phyloP scores from a whole-genome alignment of 495 filamentous ascomycete species.

The Echria macrotheca region DNA sequence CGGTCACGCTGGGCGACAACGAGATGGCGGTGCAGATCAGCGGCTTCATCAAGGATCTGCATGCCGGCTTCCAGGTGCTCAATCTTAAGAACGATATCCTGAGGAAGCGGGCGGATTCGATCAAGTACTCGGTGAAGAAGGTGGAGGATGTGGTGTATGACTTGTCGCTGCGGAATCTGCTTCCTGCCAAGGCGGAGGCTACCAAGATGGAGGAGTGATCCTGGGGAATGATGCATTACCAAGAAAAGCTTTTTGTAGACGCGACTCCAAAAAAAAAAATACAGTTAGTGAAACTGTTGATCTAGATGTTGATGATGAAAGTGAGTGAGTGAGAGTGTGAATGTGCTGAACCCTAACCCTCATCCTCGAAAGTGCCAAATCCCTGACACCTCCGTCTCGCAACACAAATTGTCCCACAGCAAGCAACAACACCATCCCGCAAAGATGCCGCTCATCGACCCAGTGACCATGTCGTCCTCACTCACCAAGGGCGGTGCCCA shows the following conservation, averaged over 20 bases:
- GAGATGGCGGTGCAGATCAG: constrained; percentile 77
- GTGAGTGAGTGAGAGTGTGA: too few species aligned
- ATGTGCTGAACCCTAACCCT: too few species aligned
- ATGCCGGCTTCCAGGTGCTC: constrained; percentile 91
- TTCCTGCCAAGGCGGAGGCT: constrained; percentile 43
- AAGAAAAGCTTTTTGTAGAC: not conserved
- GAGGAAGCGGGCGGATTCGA: constrained; percentile 79
- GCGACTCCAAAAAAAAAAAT: too few species aligned
- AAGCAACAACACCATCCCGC: not conserved
- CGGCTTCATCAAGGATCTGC: constrained; percentile 89
- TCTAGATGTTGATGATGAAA: too few species aligned
- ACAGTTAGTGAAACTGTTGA: too few species aligned
- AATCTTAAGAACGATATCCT: constrained; percentile 95
- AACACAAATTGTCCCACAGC: too few species aligned
- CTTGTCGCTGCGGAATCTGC: constrained; percentile 75
- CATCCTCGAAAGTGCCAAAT: too few species aligned
- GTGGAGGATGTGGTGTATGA: constrained; percentile 98
- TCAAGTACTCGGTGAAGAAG: constrained; percentile 98
- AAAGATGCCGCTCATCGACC: constrained; percentile 30
- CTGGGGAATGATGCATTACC: not conserved
- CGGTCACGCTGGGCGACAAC: constrained; percentile 88
- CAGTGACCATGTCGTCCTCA: constrained; percentile 27
- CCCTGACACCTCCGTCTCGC: too few species aligned
- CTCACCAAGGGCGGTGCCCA: constrained; percentile 15
- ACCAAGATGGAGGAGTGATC: not conserved